Percentiles rank a stretch among this genome's conserved stretches.
phyloP scores from a whole-genome alignment of 495 filamentous ascomycete genomes.

The Filosporella fistucella region DNA sequence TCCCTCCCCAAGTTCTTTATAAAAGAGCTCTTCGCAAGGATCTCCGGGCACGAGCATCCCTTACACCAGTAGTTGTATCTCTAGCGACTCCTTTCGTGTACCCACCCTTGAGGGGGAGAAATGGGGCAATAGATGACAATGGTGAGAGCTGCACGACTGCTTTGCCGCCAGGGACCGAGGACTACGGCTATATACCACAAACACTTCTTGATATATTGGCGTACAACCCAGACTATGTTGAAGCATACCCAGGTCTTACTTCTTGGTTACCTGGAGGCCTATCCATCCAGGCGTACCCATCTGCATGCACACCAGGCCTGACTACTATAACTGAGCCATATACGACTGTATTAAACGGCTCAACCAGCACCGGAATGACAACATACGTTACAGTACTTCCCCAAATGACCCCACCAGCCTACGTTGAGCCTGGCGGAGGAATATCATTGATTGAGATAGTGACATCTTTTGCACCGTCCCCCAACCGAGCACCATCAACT shows the following conservation, averaged over 20 bases:
- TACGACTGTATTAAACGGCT: background rate
- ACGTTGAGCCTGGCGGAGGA: too few relatives aligned
- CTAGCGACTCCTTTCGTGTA: slow-evolving; percentile 13
- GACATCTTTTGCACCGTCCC: too few relatives aligned
- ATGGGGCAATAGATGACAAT: background rate
- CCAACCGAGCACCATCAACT: too few relatives aligned
- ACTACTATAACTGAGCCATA: slow-evolving; percentile 1
- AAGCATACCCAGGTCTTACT: slow-evolving; percentile 1
- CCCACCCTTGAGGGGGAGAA: background rate
- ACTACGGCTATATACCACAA: slow-evolving; percentile 15
- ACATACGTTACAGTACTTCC: too few relatives aligned
- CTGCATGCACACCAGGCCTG: background rate
- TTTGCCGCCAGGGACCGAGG: slow-evolving; percentile 1
- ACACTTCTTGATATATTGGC: slow-evolving; percentile 5
- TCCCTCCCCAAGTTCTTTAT: too few relatives aligned
- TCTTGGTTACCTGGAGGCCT: slow-evolving; percentile 9
- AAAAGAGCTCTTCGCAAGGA: too few relatives aligned
- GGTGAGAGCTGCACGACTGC: background rate
- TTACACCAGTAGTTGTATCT: too few relatives aligned
- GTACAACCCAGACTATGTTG: background rate
- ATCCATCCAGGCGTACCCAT: slow-evolving; percentile 5
- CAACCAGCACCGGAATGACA: too few relatives aligned
- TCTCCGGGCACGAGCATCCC: too few relatives aligned
- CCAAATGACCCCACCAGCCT: too few relatives aligned
- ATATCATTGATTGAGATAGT: too few relatives aligned